phyloP scores from a whole-genome alignment of 1,139 yeast species.

The Kodamaea sp. region DNA sequence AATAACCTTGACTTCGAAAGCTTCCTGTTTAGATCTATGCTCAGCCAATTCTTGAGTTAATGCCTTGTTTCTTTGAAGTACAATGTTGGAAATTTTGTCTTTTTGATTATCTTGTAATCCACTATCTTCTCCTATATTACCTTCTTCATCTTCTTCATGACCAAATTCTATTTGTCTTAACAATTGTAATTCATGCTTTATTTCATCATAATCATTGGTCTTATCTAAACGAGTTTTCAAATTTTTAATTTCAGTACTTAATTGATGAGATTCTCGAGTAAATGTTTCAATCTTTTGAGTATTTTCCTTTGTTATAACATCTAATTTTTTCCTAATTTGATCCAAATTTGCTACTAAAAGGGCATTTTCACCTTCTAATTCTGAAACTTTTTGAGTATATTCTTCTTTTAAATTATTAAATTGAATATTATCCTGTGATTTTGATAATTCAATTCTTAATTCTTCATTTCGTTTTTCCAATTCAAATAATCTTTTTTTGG shows the following conservation, averaged over 20 bases:
- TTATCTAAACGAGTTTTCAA: conserved; percentile 45
- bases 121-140: conserved; percentile 11
- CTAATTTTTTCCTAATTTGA: conserved; percentile 38
- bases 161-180: conserved; percentile 76
- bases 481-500: conserved; percentile 65
- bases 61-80: conserved; percentile 57
- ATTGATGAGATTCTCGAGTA: conserved; percentile 45
- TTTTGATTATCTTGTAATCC: conserved; percentile 9
- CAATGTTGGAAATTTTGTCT: conserved; percentile 40
- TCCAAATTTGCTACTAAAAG: conserved; percentile 62
- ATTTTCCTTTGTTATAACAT: conserved; percentile 31
- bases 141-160: conserved; percentile 30
- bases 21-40: conserved; percentile 51
- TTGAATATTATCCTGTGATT: conserved; percentile 44
- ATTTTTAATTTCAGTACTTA: conserved; percentile 47
- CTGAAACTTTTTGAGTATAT: conserved; percentile 42
- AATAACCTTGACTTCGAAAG: conserved; percentile 30
- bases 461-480: conserved; percentile 78
- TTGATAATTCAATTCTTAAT: conserved; percentile 61
- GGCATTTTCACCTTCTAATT: conserved; percentile 66
- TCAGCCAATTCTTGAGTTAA: conserved; percentile 59
- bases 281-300: conserved; percentile 30
- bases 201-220: conserved; percentile 67
- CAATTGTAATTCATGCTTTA: conserved; percentile 69
- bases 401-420: conserved; percentile 31